Evolutionary conservation across 2,329 filamentous ascomycete genomes (phyloP), one percentile per base, ranked within the genome.

Genomic region (Epicoccum nigrum): DNA sequence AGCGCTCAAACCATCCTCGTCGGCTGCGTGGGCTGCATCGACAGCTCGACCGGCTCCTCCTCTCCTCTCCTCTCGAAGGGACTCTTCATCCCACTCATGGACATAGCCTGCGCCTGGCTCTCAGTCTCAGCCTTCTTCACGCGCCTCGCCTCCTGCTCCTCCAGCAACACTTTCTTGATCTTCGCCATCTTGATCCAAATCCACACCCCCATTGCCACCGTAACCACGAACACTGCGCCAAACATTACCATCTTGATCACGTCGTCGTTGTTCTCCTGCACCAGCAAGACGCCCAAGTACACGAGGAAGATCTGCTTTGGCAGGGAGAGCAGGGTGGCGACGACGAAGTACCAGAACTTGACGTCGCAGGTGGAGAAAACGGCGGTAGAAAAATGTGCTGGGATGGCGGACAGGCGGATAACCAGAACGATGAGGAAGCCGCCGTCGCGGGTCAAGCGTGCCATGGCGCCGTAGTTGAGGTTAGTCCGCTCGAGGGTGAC

Each of bases 221-320:
- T 72, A 28, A 71, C 62, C 21, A 68, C 17, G 28, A 66, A 64
- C 6, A 72, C 60, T 20, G 51, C 43, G n/a, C 54, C 63, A 23
- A 72, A 72, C 60, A 70, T 67, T 44, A 68, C 42, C 0, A 60
- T 69, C 48, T 72, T 64, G 35, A 63, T 55, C 4, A 51, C 32
- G 30, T 59, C 62, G 30, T 65, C 58, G 4, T 61, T 58, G n/a
- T 58, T 59, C 5, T 69, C 39, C 35, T 70, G 55, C 1, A 72
- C 58, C 2, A 72, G 59, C 7, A 72, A 46, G 7, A 72, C 67
- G 41, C 69, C 69, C 8, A 72, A 52, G 45, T 71, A 72, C 11
- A 72, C 69, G 27, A 72, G 63, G 51, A 72, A 69, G 31, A 71
- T 66, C 41, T 72, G 69, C 52, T 72, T 72, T 6, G 68, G 69